These are phyloP conservation scores for Aspergillus affinis DNA, from an alignment of 495 filamentous ascomycete genomes.

Conservation along the genomic window DNA sequence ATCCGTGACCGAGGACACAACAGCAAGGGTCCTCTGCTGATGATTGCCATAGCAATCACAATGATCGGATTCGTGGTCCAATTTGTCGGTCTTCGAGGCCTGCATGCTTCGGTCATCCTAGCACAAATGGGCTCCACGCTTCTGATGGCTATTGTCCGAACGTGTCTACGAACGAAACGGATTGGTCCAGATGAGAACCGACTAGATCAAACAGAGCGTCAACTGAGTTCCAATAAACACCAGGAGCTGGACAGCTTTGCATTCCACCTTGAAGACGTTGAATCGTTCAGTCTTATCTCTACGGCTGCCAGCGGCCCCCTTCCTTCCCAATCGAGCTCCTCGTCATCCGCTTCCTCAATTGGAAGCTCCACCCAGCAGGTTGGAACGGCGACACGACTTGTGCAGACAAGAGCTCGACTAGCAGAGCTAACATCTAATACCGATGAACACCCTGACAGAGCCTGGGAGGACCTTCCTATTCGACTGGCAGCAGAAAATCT, in stretches of 20 bases:
- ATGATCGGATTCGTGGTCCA: conserved; percentile 50
- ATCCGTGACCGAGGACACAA: conserved; percentile 15
- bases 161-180: conserved; percentile 44
- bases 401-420: conserved; percentile 30
- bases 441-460: conserved; percentile 12
- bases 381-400: conserved; percentile 14
- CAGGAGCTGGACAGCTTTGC: conserved; percentile 51
- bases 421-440: conserved; percentile 26
- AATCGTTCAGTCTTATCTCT: conserved; percentile 25
- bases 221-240: conserved; percentile 25
- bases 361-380: not conserved
- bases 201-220: conserved; percentile 23
- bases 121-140: conserved; percentile 46
- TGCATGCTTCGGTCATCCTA: conserved; percentile 50
- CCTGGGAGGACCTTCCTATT: conserved; percentile 38
- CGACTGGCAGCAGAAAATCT: conserved; percentile 28
- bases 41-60: conserved; percentile 27
- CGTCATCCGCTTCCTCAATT: conserved; percentile 11
- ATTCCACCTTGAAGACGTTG: conserved; percentile 30
- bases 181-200: conserved; percentile 33
- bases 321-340: conserved; percentile 9
- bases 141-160: conserved; percentile 47
- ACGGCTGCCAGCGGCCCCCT: conserved; percentile 3
- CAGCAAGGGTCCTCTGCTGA: conserved; percentile 14
- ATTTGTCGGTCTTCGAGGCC: conserved; percentile 50